These are phyloP conservation scores for Fusarium clavum DNA, from an alignment of 2,329 filamentous ascomycete genomes.

Conservation along the genomic window DNA sequence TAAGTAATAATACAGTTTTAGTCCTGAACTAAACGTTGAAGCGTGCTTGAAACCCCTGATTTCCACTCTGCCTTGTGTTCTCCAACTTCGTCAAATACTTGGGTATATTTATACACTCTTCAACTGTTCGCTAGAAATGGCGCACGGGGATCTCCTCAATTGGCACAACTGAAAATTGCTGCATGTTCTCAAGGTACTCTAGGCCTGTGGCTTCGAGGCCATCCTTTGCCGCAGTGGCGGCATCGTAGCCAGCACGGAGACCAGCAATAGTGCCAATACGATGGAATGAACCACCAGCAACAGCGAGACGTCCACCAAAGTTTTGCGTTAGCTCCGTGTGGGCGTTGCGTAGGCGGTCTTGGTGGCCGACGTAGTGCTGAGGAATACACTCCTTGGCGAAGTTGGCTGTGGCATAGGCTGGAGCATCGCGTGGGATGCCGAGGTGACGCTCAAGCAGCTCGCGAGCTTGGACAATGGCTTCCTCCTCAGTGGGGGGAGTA, in stretches of 20 bases:
- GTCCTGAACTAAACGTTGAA: background rate
- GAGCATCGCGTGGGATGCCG: slow-evolving; percentile 69
- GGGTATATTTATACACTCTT: background rate
- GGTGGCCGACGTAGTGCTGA: slow-evolving; percentile 87
- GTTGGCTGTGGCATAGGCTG: slow-evolving; percentile 70
- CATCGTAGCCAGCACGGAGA: slow-evolving; percentile 59
- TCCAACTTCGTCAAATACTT: background rate
- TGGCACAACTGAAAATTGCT: slow-evolving; percentile 44
- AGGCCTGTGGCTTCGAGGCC: slow-evolving; percentile 47
- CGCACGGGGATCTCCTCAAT: slow-evolving; percentile 46
- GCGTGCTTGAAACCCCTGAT: background rate
- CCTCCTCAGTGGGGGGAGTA: slow-evolving; percentile 67
- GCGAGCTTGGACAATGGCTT: slow-evolving; percentile 77
- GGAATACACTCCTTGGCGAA: slow-evolving; percentile 81
- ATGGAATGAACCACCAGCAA: slow-evolving; percentile 69
- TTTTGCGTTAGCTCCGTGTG: slow-evolving; percentile 64
- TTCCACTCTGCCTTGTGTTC: background rate
- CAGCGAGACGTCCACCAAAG: slow-evolving; percentile 73
- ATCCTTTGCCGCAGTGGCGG: slow-evolving; percentile 39
- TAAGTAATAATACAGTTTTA: slow-evolving; percentile 30
- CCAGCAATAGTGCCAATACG: slow-evolving; percentile 63
- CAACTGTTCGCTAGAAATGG: slow-evolving; percentile 11
- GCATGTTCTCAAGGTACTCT: slow-evolving; percentile 43
- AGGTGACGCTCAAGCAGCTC: slow-evolving; percentile 79
- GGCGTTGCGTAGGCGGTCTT: slow-evolving; percentile 67